A percentile compares a stretch with the other conserved stretches of the same genome.
phyloP scores from a whole-genome alignment of 495 filamentous ascomycete species.

The Penicillium coprophilum region DNA sequence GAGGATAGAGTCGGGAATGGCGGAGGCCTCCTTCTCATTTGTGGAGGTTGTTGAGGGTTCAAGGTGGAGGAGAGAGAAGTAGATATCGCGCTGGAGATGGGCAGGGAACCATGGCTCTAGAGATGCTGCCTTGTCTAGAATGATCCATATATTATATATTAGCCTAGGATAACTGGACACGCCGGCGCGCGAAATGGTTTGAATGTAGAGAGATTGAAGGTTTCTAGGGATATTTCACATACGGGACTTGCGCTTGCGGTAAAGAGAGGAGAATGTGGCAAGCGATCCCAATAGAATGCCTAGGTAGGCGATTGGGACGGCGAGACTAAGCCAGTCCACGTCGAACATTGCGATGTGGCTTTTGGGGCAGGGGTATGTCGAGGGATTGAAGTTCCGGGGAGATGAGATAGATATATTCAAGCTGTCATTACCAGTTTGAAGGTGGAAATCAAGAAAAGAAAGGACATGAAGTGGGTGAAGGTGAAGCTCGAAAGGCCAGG shows the following conservation, averaged over 20 bases:
- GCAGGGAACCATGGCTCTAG: constrained; percentile 89
- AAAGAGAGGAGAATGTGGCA: constrained; percentile 86
- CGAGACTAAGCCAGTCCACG: constrained; percentile 73
- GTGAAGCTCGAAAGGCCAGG: constrained; percentile 29
- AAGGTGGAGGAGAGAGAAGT: constrained; percentile 86
- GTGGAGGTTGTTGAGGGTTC: constrained; percentile 57
- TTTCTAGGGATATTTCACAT: constrained; percentile 36
- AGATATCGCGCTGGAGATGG: constrained; percentile 89
- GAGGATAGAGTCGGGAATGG: constrained; percentile 80
- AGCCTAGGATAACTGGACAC: constrained; percentile 2
- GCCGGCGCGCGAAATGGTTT: background rate
- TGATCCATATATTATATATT: background rate
- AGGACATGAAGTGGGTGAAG: background rate
- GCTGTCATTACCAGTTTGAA: background rate
- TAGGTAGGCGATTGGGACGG: constrained; percentile 83
- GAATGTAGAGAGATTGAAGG: background rate
- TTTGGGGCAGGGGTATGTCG: constrained; percentile 14
- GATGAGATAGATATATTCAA: background rate
- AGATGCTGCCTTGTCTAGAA: constrained; percentile 67
- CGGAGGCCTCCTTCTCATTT: constrained; percentile 65
- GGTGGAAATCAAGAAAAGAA: background rate
- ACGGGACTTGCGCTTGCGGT: constrained; percentile 91
- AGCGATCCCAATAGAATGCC: constrained; percentile 82
- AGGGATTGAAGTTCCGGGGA: background rate
- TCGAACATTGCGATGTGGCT: constrained; percentile 46